A percentile compares a stretch with the other conserved stretches of the same genome.
Evolutionary conservation across 2,329 filamentous ascomycete species (phyloP).

Genomic region (Diaporthe caulivora): DNA sequence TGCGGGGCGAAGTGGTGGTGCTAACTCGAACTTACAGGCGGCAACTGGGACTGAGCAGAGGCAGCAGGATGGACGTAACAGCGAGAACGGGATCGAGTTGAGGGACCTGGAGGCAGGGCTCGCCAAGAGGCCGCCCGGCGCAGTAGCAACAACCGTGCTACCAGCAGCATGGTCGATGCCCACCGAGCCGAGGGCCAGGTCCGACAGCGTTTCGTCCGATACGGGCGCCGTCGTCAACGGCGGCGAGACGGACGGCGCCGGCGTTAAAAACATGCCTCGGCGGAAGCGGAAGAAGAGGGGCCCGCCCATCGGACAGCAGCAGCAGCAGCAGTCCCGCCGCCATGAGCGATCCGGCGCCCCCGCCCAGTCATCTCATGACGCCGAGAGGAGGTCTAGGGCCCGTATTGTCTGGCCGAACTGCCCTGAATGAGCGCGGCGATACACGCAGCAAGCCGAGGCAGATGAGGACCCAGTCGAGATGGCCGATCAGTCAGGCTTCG

Average conservation of each 20-base stretch:
- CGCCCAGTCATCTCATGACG: not conserved
- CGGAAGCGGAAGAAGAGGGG: not conserved
- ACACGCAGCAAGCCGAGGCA: not conserved
- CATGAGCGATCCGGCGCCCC: not conserved
- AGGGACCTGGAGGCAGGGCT: slow-evolving; percentile 28
- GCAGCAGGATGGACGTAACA: not conserved
- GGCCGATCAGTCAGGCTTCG: not conserved
- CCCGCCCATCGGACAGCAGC: not conserved
- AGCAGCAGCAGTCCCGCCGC: not conserved
- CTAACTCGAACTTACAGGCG: slow-evolving; percentile 1
- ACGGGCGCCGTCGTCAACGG: not conserved
- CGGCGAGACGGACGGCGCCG: not conserved
- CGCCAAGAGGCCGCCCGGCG: not conserved
- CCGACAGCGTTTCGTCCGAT: not conserved
- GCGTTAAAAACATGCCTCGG: not conserved
- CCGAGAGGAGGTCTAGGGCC: not conserved
- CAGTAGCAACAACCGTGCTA: not conserved
- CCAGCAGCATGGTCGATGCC: not conserved
- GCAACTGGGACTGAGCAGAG: slow-evolving; percentile 25
- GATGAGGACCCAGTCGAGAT: not conserved
- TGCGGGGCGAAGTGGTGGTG: too few relatives aligned
- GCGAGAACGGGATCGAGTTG: not conserved
- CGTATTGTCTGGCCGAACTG: not conserved
- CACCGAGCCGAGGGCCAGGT: slow-evolving; percentile 16
- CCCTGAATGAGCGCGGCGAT: not conserved